phyloP scores from a whole-genome alignment of 2,329 filamentous ascomycete species.

The Trichoderma arundinaceum region DNA sequence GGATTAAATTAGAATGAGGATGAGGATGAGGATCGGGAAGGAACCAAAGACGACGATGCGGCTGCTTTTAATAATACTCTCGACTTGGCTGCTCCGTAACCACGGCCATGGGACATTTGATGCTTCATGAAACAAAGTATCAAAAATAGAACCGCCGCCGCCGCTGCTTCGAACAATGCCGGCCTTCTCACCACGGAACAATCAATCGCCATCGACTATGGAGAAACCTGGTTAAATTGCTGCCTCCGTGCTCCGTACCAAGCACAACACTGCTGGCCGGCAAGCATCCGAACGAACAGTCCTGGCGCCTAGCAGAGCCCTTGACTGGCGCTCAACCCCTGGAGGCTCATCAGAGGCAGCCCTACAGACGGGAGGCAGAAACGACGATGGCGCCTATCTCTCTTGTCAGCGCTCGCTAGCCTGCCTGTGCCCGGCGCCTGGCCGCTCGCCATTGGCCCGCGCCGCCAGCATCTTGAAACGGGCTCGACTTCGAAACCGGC shows the following conservation, averaged over 20 bases:
- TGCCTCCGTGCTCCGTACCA: neutral
- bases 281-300: constrained; percentile 17
- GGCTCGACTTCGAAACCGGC: constrained; percentile 23
- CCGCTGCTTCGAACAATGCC: neutral
- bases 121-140: constrained; percentile 18
- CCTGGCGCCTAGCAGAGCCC: constrained; percentile 9
- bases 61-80: no score
- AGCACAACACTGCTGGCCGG: neutral
- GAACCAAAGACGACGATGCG: constrained; percentile 3
- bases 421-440: no score
- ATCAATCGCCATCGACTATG: neutral
- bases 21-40: constrained; percentile 21
- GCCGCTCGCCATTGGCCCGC: constrained; percentile 22
- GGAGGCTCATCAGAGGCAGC: no score
- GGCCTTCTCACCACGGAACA: neutral
- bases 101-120: neutral
- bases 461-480: constrained; percentile 29
- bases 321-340: constrained; percentile 6
- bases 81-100: neutral
- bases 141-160: constrained; percentile 19
- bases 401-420: no score
- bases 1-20: constrained; percentile 15
- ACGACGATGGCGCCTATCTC: neutral
- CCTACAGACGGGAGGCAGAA: no score
- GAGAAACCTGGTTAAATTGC: neutral